phyloP scores from a whole-genome alignment of 2,329 filamentous ascomycete species.

The Cercospora sp. region DNA sequence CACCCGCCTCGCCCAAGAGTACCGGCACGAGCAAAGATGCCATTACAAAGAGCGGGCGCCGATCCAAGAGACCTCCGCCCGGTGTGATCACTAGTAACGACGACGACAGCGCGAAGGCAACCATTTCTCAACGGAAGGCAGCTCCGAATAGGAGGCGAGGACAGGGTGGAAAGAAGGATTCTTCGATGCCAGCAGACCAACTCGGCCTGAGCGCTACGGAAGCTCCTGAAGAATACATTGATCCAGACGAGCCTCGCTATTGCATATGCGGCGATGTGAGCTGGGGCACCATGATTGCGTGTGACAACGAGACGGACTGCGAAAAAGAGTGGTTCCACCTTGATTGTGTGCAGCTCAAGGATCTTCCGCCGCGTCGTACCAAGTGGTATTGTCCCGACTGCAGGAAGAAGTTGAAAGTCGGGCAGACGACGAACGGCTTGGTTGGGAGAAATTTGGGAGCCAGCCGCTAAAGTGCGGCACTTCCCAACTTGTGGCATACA shows the following conservation, averaged over 20 bases:
- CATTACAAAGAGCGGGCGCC: conserved; percentile 42
- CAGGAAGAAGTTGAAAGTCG: conserved; percentile 50
- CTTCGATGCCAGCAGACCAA: conserved; percentile 20
- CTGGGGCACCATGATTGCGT: conserved; percentile 80
- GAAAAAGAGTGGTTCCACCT: conserved; percentile 85
- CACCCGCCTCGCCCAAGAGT: conserved; percentile 23
- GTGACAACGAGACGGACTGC: conserved; percentile 76
- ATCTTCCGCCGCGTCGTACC: conserved; percentile 68
- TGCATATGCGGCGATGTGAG: conserved; percentile 78
- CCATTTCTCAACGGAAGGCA: conserved; percentile 70
- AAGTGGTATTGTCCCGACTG: conserved; percentile 88
- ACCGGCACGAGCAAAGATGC: conserved; percentile 19
- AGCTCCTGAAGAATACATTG: conserved; percentile 52
- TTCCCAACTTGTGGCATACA: background rate
- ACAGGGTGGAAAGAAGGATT: conserved; percentile 21
- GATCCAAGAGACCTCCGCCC: conserved; percentile 69
- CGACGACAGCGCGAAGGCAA: conserved; percentile 62
- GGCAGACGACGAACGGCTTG: conserved; percentile 35
- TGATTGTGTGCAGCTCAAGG: conserved; percentile 68
- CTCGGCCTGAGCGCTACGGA: conserved; percentile 15
- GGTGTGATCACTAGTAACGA: conserved; percentile 61
- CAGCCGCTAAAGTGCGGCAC: background rate
- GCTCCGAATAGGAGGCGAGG: conserved; percentile 63
- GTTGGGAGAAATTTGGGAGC: conserved; percentile 27
- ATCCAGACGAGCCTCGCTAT: conserved; percentile 73